phyloP scores from a whole-genome alignment of 371 early-diverging fungal species.

The Mortierella sp. region DNA sequence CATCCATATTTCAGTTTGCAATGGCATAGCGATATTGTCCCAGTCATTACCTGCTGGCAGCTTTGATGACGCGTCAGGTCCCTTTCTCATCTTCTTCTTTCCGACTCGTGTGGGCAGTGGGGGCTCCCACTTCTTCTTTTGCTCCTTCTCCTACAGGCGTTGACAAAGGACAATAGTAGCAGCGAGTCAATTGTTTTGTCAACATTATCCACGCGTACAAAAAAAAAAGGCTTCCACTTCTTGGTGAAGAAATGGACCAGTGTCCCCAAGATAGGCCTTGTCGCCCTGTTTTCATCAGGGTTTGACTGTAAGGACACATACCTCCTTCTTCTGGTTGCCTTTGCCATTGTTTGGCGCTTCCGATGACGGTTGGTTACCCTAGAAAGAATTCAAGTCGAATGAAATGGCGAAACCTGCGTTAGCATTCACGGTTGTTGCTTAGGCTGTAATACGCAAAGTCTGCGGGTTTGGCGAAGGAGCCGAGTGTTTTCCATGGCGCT shows the following conservation, averaged over 20 bases:
- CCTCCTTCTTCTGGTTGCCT: conserved; percentile 74
- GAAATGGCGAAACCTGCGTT: neutral
- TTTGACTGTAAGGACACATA: conserved; percentile 32
- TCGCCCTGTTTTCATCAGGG: neutral
- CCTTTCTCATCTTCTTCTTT: conserved; percentile 94
- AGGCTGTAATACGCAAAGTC: neutral
- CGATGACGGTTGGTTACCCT: conserved; percentile 86
- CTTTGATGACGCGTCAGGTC: conserved; percentile 94
- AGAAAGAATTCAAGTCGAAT: conserved; percentile 13
- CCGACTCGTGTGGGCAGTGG: conserved; percentile 98
- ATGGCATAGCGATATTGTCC: too few species aligned
- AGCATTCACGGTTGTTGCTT: neutral
- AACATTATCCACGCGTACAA: neutral
- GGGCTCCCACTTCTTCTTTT: conserved; percentile 99
- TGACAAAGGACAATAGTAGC: neutral
- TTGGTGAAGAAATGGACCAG: neutral
- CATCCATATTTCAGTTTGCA: too few species aligned
- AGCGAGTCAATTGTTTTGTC: neutral
- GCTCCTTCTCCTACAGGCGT: conserved; percentile 73
- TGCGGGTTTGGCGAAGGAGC: neutral
- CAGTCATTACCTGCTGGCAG: conserved; percentile 85
- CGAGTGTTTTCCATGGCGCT: neutral
- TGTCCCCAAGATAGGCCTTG: neutral
- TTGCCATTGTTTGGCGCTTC: conserved; percentile 71
- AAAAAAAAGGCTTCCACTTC: neutral